These are phyloP conservation scores for Bombardia bombarda DNA, from an alignment of 495 filamentous ascomycete genomes.

Conservation along the genomic window DNA sequence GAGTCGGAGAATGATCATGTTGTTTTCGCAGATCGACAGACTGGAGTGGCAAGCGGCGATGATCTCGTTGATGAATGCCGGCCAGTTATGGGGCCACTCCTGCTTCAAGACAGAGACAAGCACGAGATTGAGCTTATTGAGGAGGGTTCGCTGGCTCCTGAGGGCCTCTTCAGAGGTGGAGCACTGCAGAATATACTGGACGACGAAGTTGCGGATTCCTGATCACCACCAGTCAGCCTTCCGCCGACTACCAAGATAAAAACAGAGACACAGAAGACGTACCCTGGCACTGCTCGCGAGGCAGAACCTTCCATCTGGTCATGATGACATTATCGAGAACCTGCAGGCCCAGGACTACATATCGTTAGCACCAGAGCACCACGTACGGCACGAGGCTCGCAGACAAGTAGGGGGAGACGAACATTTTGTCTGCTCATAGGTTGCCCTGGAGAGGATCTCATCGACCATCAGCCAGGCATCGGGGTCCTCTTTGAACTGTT, in stretches of 20 bases:
- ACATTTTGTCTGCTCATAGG: slow-evolving; percentile 96
- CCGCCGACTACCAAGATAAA: not conserved
- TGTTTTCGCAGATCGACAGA: slow-evolving; percentile 97
- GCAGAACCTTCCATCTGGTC: slow-evolving; percentile 97
- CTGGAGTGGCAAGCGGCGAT: slow-evolving; percentile 90
- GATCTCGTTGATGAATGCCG: slow-evolving; percentile 99
- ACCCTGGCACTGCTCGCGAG: slow-evolving; percentile 92
- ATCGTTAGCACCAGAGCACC: slow-evolving; percentile 35
- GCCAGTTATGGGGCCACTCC: slow-evolving; percentile 99
- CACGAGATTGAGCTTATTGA: slow-evolving; percentile 97
- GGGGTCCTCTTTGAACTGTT: slow-evolving; percentile 94
- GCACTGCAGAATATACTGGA: slow-evolving; percentile 91
- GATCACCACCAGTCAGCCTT: slow-evolving; percentile 3
- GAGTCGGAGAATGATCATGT: slow-evolving; percentile 95
- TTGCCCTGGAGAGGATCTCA: slow-evolving; percentile 83
- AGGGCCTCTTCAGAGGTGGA: slow-evolving; percentile 83
- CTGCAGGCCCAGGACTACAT: slow-evolving; percentile 80
- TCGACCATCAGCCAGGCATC: slow-evolving; percentile 97
- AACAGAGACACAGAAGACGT: no score
- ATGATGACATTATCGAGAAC: slow-evolving; percentile 97
- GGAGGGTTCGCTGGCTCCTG: slow-evolving; percentile 68
- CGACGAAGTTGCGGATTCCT: slow-evolving; percentile 98
- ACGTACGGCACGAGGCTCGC: not conserved
- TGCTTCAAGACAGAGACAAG: slow-evolving; percentile 97
- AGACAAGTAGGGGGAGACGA: slow-evolving; percentile 23